These are phyloP conservation scores for Oxytropis ochrocephala DNA, from an alignment of 306 rosid species.

Conservation along the genomic window DNA sequence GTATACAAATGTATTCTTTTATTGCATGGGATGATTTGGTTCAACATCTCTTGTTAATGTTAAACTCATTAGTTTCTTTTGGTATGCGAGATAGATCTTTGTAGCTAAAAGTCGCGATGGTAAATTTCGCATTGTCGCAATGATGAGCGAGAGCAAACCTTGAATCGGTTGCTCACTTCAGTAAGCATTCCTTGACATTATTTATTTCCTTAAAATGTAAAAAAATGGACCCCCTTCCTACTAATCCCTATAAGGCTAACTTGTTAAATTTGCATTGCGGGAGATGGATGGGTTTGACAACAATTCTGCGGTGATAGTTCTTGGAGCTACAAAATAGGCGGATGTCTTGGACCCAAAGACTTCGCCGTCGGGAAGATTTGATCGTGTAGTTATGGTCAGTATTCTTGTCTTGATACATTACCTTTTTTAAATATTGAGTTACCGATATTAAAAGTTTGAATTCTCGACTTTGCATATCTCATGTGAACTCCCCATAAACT, in stretches of 20 bases:
- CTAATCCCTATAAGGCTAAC: background rate
- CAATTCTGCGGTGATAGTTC: conserved; percentile 86
- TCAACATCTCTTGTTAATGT: background rate
- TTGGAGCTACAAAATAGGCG: conserved; percentile 94
- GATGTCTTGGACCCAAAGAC: conserved; percentile 91
- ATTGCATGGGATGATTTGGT: too few relatives aligned
- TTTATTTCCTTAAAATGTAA: too few relatives aligned
- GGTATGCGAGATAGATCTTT: too few relatives aligned
- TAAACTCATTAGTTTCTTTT: background rate
- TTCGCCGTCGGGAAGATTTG: conserved; percentile 99
- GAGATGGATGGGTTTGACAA: conserved; percentile 99
- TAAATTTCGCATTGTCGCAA: too few relatives aligned
- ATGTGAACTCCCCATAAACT: background rate
- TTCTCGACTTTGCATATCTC: conserved; percentile 2
- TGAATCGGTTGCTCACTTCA: conserved; percentile 94
- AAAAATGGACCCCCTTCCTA: too few relatives aligned
- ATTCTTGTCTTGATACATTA: conserved; percentile 10
- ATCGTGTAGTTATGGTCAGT: conserved; percentile 92
- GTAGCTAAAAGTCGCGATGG: too few relatives aligned
- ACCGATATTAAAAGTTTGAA: background rate
- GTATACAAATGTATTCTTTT: too few relatives aligned
- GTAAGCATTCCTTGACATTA: conserved; percentile 58
- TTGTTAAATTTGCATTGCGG: conserved; percentile 35
- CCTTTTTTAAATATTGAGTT: conserved; percentile 12
- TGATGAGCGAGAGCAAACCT: conserved; percentile 95